Evolutionary conservation across 2,329 filamentous ascomycete genomes (phyloP), one percentile per base, ranked within the genome.

Genomic region (Hymenoscyphus salicellus): DNA sequence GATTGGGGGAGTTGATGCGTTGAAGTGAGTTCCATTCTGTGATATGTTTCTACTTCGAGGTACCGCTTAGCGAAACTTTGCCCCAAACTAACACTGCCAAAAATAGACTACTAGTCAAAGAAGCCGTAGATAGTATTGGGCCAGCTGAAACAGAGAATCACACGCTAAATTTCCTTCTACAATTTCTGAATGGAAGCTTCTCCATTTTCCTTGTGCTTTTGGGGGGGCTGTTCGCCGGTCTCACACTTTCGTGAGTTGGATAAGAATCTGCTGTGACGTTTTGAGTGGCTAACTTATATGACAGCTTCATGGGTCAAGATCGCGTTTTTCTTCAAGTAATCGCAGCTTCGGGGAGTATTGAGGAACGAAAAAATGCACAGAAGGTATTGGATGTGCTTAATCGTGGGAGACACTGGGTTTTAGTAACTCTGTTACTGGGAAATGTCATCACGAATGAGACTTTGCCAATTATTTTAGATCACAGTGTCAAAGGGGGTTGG

Each of bases 361-460:
- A 87, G 11, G 93, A 98, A 78, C 88, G 88, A 74, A 91, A 87
- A 73, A 91, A 97, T 75, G 94, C 94, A 0, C 85, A 83, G 61
- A 89, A 87, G 69, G 94, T 98, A 11, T 82, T 96, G 70, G 83
- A 86, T 46, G 81, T 98, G 26, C 80, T 98, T 60, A 87, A 91
- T 67, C 89, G 86, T 72, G 94, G 94, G 72, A 97, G 97, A 77
- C 94, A 98, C 77, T 98, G 94, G 94, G 94, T 98, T 20, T 82
- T 98, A 63, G 94, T 98, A 61, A 97, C 94, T 1, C 80, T 98
- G 32, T 84, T 98, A 8, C 81, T 98, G 63, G 92, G 92, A 76
- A 98, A 98, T 77, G 94, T 98, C 75, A 95, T 98, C 72, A 96
- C 94, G 69, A 97, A 98, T 77, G 94, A 97, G 79, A 95, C 93